Base-by-base conservation (phyloP, 2,329 filamentous ascomycete genomes). In the Botrytis cinerea region DNA sequence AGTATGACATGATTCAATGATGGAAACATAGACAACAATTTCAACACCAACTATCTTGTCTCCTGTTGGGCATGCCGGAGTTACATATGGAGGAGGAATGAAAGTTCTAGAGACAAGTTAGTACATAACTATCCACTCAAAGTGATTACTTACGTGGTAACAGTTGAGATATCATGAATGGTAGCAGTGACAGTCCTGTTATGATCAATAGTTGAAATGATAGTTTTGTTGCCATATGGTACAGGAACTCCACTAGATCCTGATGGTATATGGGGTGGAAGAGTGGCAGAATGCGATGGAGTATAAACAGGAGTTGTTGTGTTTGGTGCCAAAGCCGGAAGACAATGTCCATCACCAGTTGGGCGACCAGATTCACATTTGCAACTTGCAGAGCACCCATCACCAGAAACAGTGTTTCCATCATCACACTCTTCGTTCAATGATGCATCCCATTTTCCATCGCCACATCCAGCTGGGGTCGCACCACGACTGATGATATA, bases 401-500 rank as follows among this genome's bases (percentile, higher is more conserved):
- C 81, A 8, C 78, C 82, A 14, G 79, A 76, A 0, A 74, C 74
- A 0, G 79, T 80, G 68, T 84, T 84, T 25, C 82, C 83, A 68
- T 82, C 80, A 70, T 85, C 84, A 60, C 84, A 85, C 67, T 84
- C 82, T 75, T 85, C 84, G 20, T 81, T 81, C 61, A 81, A 76
- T 46, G 73, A 69, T 2, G 77, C 40, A 40, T 84, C 80, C 48
- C 81, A 80, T 2, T 77, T 77, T 40, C 83, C 82, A 71, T 85
- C 79, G 46, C 84, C 83, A 64, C 84, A 85, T 32, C 82, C 83
- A 18, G 81, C 75, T 5, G 83, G 83, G 4, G 81, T 83, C 14
- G 81, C 83, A 12, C 83, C 83, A 61, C 83, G 82, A 35, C 83
- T 82, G 64, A 84, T 80, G 73, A 85, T 83, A 73, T 84, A 85